Conservation (phyloP, 768 basidiomycete genomes). For the Boletus insuetus region DNA sequence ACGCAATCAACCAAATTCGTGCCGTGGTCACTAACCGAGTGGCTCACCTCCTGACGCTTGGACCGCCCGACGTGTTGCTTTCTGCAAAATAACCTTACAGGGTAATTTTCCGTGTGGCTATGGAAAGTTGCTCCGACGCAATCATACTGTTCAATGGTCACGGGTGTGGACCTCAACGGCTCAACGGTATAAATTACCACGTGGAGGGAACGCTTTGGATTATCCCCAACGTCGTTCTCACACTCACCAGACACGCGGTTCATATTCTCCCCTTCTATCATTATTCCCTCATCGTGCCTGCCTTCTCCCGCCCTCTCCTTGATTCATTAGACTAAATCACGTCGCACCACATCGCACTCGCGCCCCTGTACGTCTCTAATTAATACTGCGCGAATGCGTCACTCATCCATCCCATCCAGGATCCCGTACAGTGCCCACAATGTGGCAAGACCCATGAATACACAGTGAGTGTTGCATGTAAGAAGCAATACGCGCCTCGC, state of each 20-base stretch:
- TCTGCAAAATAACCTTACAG: conserved; percentile 13
- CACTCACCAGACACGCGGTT: not conserved
- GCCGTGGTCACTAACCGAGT: conserved; percentile 19
- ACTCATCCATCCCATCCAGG: conserved; percentile 5
- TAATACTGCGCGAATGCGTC: not conserved
- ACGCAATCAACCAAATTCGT: conserved; percentile 23
- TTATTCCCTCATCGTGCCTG: not conserved
- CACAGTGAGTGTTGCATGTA: conserved; percentile 26
- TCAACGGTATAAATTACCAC: conserved; percentile 17
- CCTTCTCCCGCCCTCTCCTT: not conserved
- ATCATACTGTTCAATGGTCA: conserved; percentile 20
- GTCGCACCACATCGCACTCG: too few species aligned
- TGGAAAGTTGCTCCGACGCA: conserved; percentile 22
- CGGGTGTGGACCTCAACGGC: conserved; percentile 1
- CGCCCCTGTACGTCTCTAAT: conserved; percentile 2
- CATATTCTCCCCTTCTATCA: not conserved
- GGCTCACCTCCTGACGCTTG: conserved; percentile 13
- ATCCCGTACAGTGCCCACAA: conserved; percentile 3
- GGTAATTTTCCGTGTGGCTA: conserved; percentile 8
- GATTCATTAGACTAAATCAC: not conserved
- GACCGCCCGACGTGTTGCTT: conserved; percentile 19
- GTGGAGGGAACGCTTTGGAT: not conserved
- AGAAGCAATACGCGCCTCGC: not conserved
- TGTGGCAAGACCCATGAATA: conserved; percentile 18
- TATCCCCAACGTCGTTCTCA: not conserved